Evolutionary conservation across 257 asterid species (phyloP), one percentile per base, ranked within the genome.

Genomic region (Knoxia roxburghii): DNA sequence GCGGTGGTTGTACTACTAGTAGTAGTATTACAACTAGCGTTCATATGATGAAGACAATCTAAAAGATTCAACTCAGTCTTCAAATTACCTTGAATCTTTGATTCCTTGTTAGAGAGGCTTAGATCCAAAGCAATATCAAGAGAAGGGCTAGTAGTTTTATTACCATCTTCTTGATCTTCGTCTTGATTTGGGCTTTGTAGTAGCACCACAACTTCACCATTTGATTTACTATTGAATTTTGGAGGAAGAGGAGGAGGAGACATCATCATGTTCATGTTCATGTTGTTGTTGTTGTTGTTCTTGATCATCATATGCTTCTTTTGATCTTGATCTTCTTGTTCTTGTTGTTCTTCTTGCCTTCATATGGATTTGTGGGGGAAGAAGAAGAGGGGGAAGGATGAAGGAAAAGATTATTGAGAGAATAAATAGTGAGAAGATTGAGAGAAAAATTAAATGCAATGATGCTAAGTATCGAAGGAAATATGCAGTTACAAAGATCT

Each of bases 81-180:
- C 12, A 55, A 29, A 10, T 62, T 71, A 18, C 58, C 80, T 26
- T 70, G 41, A 37, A 3, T 76, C 20, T 72, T 61, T 0, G 26
- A 7, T 6, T 50, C 75, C 56, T 73, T 72, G 80, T 64, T 68
- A 0, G 86, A 67, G 60, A 87, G 95, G 72, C 72, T 77, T 37
- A 87, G 83, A 80, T 87, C 90, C 67, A 89, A 65, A 10, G 61
- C 64, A 27, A 84, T 80, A n/a, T n/a, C n/a, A n/a, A n/a, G n/a
- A n/a, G n/a, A n/a, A n/a, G n/a, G n/a, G n/a, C n/a, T n/a, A 65
- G 72, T 30, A 49, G 67, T 43, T 41, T 67, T 71, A 39, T 70
- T 70, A 35, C 66, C 51, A 39, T 59, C 53, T 50, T 62, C 39
- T 27, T 61, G 67, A 35, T n/a, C n/a, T 50, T 40, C 40, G 52